Conservation (phyloP, 345 rosid genomes). For the Hirschfeldia incana region DNA sequence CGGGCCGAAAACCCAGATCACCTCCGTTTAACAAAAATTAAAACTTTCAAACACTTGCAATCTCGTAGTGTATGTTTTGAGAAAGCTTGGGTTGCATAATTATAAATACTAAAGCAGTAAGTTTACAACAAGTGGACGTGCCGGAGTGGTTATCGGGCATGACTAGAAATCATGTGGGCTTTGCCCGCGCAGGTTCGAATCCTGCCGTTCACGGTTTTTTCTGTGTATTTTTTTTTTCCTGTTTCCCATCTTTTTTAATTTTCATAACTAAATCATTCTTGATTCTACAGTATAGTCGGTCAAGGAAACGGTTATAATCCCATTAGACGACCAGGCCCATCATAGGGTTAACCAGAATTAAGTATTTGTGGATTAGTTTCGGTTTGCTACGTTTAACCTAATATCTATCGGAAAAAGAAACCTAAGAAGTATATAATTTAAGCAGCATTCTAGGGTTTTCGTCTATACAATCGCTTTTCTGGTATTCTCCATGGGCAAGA, state of each 20-base stretch:
- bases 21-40: too few relatives aligned
- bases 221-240: too few relatives aligned
- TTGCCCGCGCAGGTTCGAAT: conserved; percentile 90
- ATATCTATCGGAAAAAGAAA: too few relatives aligned
- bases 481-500: conserved; percentile 34
- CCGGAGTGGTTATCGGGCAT: conserved; percentile 72
- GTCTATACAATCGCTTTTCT: neutral
- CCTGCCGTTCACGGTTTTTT: conserved; percentile 47
- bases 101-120: too few relatives aligned
- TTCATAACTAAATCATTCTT: neutral
- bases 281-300: neutral
- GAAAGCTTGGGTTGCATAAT: too few relatives aligned
- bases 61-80: too few relatives aligned
- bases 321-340: neutral
- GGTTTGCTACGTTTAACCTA: too few relatives aligned
- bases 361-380: neutral
- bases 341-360: too few relatives aligned
- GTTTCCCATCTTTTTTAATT: too few relatives aligned
- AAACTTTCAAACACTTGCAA: too few relatives aligned
- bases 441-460: neutral
- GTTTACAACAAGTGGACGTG: conserved; percentile 19
- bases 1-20: too few relatives aligned
- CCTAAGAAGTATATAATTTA: too few relatives aligned
- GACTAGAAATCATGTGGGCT: conserved; percentile 96
- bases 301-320: neutral